These are phyloP conservation scores for Rhodotorula babjevae DNA, from an alignment of 768 basidiomycete genomes.

Conservation along the genomic window DNA sequence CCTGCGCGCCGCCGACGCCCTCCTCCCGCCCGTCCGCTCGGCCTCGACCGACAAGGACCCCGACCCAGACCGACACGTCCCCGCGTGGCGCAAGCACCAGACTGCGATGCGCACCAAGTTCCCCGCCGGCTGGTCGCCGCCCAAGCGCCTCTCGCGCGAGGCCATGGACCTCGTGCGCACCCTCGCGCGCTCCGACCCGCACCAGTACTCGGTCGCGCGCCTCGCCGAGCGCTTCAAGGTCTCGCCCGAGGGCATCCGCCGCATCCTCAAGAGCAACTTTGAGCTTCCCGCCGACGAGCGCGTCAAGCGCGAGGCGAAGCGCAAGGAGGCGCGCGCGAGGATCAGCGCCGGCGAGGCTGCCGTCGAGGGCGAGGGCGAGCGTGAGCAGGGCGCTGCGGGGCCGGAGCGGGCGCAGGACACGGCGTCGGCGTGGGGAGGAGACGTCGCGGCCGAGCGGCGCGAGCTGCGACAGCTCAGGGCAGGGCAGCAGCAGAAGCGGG, in stretches of 20 bases:
- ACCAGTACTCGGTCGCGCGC: conserved; percentile 60
- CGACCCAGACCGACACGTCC: not conserved
- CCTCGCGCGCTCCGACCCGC: conserved; percentile 62
- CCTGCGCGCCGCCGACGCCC: not conserved
- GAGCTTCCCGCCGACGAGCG: conserved; percentile 55
- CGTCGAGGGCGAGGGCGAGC: too few species aligned
- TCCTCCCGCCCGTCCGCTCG: too few species aligned
- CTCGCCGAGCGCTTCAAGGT: conserved; percentile 74
- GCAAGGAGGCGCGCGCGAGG: conserved; percentile 35
- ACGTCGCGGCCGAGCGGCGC: conserved; percentile 33
- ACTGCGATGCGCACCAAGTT: not conserved
- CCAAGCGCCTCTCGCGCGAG: conserved; percentile 71
- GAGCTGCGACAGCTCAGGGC: conserved; percentile 24
- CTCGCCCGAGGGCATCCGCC: conserved; percentile 71
- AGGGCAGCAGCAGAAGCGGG: not conserved
- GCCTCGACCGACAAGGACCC: not conserved
- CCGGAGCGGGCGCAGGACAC: not conserved
- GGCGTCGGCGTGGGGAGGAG: conserved; percentile 21
- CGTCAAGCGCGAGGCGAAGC: conserved; percentile 39
- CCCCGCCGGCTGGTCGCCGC: conserved; percentile 59
- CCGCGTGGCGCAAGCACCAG: conserved; percentile 16
- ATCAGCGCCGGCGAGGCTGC: not conserved
- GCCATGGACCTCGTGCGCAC: conserved; percentile 76
- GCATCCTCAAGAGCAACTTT: conserved; percentile 74
- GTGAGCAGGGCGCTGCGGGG: too few species aligned